These are phyloP conservation scores for Microbotryum lychnidis-dioicae DNA, from an alignment of 1,284 basidiomycete genomes.

Conservation along the genomic window DNA sequence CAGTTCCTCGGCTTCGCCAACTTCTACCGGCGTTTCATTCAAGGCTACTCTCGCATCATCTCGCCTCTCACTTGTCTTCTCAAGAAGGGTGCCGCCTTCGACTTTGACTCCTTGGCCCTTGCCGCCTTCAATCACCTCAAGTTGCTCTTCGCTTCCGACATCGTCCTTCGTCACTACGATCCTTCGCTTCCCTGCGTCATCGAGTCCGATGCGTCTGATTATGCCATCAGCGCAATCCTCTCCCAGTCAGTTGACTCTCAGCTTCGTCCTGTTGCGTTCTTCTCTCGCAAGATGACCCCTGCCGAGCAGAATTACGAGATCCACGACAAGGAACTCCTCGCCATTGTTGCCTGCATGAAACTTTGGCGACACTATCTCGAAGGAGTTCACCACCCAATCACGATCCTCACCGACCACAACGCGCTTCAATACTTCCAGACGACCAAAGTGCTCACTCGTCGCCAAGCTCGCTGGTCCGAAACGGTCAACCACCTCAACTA, in stretches of 20 bases:
- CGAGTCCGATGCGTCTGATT: slow-evolving; percentile 34
- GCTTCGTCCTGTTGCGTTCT: slow-evolving; percentile 30
- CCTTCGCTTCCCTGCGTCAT: slow-evolving; percentile 37
- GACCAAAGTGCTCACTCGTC: slow-evolving; percentile 40
- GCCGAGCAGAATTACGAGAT: slow-evolving; percentile 47
- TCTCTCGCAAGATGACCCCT: slow-evolving; percentile 29
- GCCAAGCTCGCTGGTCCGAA: slow-evolving; percentile 45
- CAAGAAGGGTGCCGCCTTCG: too few relatives aligned
- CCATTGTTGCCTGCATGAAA: slow-evolving; percentile 20
- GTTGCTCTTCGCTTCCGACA: slow-evolving; percentile 36
- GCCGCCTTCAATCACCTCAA: slow-evolving; percentile 34
- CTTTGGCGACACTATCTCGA: slow-evolving; percentile 42
- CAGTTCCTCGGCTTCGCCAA: too few relatives aligned
- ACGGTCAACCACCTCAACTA: slow-evolving; percentile 42
- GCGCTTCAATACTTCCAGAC: slow-evolving; percentile 45
- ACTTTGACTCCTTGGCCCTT: too few relatives aligned
- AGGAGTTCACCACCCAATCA: slow-evolving; percentile 22
- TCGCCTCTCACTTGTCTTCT: too few relatives aligned
- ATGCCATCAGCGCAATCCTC: slow-evolving; percentile 17
- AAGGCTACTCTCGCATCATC: too few relatives aligned
- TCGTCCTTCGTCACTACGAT: slow-evolving; percentile 42
- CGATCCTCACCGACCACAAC: slow-evolving; percentile 45
- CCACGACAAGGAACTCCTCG: slow-evolving; percentile 47
- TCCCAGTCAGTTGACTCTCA: slow-evolving; percentile 24
- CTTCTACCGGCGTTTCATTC: too few relatives aligned